Evolutionary conservation across 1,284 basidiomycete species (phyloP), one percentile per base, ranked within the genome.

Genomic region (Sporisorium sorghi): DNA sequence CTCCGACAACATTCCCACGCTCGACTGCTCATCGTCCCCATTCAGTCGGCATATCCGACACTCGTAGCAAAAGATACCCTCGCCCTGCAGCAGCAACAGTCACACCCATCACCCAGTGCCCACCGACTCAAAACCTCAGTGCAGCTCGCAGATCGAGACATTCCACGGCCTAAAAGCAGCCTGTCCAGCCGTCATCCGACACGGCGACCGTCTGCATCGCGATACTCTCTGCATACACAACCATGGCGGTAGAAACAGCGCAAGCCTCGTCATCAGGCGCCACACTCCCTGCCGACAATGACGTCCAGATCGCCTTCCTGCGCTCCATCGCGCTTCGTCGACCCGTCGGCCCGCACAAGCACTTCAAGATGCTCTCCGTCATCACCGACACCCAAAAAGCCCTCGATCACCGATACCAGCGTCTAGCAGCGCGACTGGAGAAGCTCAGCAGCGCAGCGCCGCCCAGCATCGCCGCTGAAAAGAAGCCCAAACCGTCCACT

Each of bases 311-410:
- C 49, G 66, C 80, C n/a, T 76, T 82, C 32, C 60, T 82, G 19
- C 73, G 76, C 26, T 65, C 72, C 44, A 66, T 82, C 37, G 70
- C 78, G 14, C 39, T 64, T 19, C 74, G 69, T 44, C 66, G 79
- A 7, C 80, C 80, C 15, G 44, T 82, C 8, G 80, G 80, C 7
- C 62, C 67, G n/a, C 77, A 82, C 58, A 62, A 74, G 40, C 80
- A 82, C 24, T 81, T 82, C 61, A 74, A 81, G 51, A 66, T 79
- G 65, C 57, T 82, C 4, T 58, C 77, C 8, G 57, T 81, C 40
- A 24, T 82, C 24, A 33, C 52, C 24, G 74, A 73, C 57, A 71
- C 65, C 0, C 71, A 76, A 48, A 69, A 58, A 15, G 72, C 71
- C 14, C 66, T 72, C 49, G 69, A 76, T 35, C 17, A 14, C 1